Evolutionary conservation across 164 flowering plant species (phyloP).

Genomic region (Tetrastigma voinierianum): DNA sequence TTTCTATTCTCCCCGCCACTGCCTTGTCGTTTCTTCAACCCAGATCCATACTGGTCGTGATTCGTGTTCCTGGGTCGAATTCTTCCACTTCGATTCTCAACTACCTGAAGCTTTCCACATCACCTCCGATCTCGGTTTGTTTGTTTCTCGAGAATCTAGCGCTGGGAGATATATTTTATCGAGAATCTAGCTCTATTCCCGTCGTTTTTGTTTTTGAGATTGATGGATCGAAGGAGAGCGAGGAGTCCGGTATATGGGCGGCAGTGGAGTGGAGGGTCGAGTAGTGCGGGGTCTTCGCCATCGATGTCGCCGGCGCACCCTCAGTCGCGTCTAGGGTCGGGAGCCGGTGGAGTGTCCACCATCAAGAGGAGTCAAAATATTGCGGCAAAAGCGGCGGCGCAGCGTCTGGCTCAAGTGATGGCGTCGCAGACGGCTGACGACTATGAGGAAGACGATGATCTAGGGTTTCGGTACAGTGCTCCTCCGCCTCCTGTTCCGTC

Average conservation of each 20-base stretch:
- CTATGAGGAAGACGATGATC: conserved; percentile 77
- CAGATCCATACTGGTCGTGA: conserved; percentile 12
- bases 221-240: conserved; percentile 78
- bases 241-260: conserved; percentile 77
- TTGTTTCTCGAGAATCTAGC: too few species aligned
- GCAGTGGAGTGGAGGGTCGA: conserved; percentile 81
- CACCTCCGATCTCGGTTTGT: too few species aligned
- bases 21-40: conserved; percentile 1
- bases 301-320: conserved; percentile 80
- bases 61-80: background rate
- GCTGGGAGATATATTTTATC: too few species aligned
- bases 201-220: too few species aligned
- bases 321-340: conserved; percentile 30
- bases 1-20: background rate
- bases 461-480: conserved; percentile 53
- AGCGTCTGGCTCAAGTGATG: conserved; percentile 91
- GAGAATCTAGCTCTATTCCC: too few species aligned
- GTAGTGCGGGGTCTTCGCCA: conserved; percentile 85
- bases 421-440: conserved; percentile 66
- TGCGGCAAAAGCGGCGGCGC: conserved; percentile 95
- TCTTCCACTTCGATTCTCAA: background rate
- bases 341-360: conserved; percentile 49
- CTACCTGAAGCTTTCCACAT: background rate
- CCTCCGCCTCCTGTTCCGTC: conserved; percentile 33
- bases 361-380: conserved; percentile 87